Evolutionary conservation across 2,329 filamentous ascomycete species (phyloP).

Genomic region (Diaporthe capsici): DNA sequence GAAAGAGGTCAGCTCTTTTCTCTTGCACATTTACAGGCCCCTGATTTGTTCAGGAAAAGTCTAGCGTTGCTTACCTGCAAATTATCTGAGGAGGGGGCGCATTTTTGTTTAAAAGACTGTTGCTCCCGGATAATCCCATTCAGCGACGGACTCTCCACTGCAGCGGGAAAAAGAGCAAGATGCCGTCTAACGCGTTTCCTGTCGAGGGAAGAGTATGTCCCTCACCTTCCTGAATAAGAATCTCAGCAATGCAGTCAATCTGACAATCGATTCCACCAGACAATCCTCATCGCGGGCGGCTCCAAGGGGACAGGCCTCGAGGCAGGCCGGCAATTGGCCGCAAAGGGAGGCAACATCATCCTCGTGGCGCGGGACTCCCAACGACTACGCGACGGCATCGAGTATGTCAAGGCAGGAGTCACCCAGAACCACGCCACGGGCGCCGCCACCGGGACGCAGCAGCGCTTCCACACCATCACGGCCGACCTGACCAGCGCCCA

Average conservation of each 20-base stretch:
- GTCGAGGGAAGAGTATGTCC: conserved; percentile 30
- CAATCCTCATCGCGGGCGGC: conserved; percentile 88
- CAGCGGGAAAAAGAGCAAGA: neutral
- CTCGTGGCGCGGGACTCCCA: conserved; percentile 83
- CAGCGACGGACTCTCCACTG: neutral
- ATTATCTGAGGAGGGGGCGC: neutral
- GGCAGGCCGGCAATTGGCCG: conserved; percentile 79
- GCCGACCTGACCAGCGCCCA: conserved; percentile 72
- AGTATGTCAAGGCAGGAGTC: conserved; percentile 1
- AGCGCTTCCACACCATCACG: conserved; percentile 75
- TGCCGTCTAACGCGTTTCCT: conserved; percentile 28
- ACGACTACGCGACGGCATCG: conserved; percentile 81
- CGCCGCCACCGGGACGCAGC: conserved; percentile 54
- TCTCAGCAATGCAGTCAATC: conserved; percentile 6
- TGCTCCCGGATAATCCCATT: neutral
- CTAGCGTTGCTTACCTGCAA: neutral
- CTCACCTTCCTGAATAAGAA: neutral
- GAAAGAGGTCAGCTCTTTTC: neutral
- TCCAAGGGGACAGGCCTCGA: conserved; percentile 93
- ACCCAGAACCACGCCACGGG: neutral
- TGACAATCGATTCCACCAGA: conserved; percentile 65
- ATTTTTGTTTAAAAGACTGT: neutral
- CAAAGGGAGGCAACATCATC: conserved; percentile 88
- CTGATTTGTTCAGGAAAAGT: neutral
- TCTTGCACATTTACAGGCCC: neutral